These are phyloP conservation scores for Russula lepida DNA, from an alignment of 768 basidiomycete species.

Conservation along the genomic window DNA sequence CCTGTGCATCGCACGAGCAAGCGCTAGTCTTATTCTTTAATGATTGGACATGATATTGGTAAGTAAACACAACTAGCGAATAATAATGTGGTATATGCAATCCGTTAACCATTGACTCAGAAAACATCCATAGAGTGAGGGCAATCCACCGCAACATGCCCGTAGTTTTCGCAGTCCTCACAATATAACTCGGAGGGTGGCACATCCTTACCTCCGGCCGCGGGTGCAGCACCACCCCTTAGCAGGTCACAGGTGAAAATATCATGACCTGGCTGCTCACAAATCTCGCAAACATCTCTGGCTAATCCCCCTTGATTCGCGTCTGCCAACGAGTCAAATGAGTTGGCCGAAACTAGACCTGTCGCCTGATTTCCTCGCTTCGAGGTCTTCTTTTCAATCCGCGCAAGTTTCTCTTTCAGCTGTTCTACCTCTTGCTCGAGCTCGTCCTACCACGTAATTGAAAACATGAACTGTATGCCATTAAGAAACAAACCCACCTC, in stretches of 20 bases:
- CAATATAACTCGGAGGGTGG: conserved; percentile 39
- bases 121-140: conserved; percentile 85
- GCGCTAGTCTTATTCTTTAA: background rate
- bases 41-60: conserved; percentile 5
- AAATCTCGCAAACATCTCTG: conserved; percentile 72
- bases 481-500: conserved; percentile 41
- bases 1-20: no score
- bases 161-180: conserved; percentile 77
- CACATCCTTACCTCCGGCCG: conserved; percentile 23
- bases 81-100: conserved; percentile 7
- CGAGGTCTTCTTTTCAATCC: conserved; percentile 50
- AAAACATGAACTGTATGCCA: no score
- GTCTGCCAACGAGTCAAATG: conserved; percentile 17
- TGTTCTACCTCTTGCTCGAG: conserved; percentile 78
- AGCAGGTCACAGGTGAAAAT: conserved; percentile 77
- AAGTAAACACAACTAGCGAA: background rate
- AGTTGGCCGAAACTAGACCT: conserved; percentile 19
- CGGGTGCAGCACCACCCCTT: conserved; percentile 40
- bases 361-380: conserved; percentile 32
- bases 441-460: conserved; percentile 50
- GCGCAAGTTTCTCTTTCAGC: conserved; percentile 60
- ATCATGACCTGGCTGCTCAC: conserved; percentile 78
- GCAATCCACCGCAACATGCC: conserved; percentile 69
- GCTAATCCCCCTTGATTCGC: conserved; percentile 5
- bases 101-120: conserved; percentile 15